These are phyloP conservation scores for Acanthamoeba triangularis DNA, from an alignment of 208 protist species.

Conservation along the genomic window DNA sequence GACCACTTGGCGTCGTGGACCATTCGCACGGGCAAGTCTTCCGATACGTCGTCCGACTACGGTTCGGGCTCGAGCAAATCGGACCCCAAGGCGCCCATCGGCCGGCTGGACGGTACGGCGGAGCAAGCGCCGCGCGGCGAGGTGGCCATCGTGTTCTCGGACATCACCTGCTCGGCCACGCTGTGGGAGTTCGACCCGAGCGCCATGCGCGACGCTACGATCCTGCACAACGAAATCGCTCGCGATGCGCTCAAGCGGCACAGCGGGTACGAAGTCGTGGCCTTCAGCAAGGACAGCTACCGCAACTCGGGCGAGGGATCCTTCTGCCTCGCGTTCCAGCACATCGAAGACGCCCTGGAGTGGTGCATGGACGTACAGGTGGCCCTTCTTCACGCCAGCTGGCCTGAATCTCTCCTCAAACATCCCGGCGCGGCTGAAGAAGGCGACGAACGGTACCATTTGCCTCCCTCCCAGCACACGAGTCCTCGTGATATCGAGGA, in stretches of 20 bases:
- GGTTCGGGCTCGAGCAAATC: background rate
- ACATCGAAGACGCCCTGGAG: background rate
- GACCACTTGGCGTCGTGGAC: background rate
- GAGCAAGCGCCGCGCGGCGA: background rate
- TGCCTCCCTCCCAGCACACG: background rate
- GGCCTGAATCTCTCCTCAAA: background rate
- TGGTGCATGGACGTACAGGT: slow-evolving; percentile 46
- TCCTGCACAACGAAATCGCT: background rate
- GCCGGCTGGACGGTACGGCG: background rate
- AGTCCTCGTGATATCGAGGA: background rate
- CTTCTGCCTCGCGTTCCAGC: slow-evolving; percentile 63
- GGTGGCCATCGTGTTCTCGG: slow-evolving; percentile 27
- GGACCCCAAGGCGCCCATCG: background rate
- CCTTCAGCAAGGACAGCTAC: background rate
- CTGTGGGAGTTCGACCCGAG: slow-evolving; percentile 3
- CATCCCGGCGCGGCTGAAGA: slow-evolving; percentile 59
- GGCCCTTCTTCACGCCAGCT: background rate
- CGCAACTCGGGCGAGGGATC: slow-evolving; percentile 22
- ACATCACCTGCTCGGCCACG: background rate
- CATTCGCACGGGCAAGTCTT: background rate
- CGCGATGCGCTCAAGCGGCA: background rate
- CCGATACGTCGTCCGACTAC: background rate
- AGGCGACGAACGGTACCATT: background rate
- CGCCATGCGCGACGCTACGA: slow-evolving; percentile 37
- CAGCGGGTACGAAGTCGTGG: slow-evolving; percentile 2